These are phyloP conservation scores for Fusarium brachygibbosum DNA, from an alignment of 2,329 filamentous ascomycete species.

Conservation along the genomic window DNA sequence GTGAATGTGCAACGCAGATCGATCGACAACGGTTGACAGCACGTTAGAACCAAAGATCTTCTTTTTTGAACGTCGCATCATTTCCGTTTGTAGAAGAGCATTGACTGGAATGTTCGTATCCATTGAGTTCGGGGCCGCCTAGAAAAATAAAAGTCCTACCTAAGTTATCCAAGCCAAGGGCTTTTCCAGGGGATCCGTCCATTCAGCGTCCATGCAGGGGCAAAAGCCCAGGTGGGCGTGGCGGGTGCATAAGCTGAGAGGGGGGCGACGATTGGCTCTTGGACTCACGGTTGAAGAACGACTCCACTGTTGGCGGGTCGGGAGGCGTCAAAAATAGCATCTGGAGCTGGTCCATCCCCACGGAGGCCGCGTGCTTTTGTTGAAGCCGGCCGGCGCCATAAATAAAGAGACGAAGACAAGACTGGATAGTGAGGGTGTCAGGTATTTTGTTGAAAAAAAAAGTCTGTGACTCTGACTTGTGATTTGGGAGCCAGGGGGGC, in stretches of 20 bases:
- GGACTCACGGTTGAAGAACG: slow-evolving; percentile 23
- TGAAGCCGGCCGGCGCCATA: slow-evolving; percentile 3
- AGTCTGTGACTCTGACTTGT: slow-evolving; percentile 3
- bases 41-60: slow-evolving; percentile 15
- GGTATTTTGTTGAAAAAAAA: neutral
- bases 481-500: neutral
- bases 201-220: slow-evolving; percentile 36
- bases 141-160: slow-evolving; percentile 2
- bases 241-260: slow-evolving; percentile 20
- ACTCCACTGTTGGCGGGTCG: slow-evolving; percentile 36
- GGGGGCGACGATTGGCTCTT: slow-evolving; percentile 29
- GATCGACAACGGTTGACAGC: slow-evolving; percentile 27
- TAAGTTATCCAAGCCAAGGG: neutral
- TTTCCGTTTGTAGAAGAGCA: slow-evolving; percentile 37
- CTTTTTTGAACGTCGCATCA: slow-evolving; percentile 22
- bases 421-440: neutral
- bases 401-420: slow-evolving; percentile 6
- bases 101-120: slow-evolving; percentile 34
- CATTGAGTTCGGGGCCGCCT: slow-evolving; percentile 10
- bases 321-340: slow-evolving; percentile 48
- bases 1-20: slow-evolving; percentile 19
- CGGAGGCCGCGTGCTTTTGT: slow-evolving; percentile 35
- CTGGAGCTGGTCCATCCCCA: slow-evolving; percentile 32
- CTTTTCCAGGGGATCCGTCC: slow-evolving; percentile 6
- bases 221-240: slow-evolving; percentile 25